These are phyloP conservation scores for Solanum piurae DNA, from an alignment of 257 asterid species.

Conservation along the genomic window DNA sequence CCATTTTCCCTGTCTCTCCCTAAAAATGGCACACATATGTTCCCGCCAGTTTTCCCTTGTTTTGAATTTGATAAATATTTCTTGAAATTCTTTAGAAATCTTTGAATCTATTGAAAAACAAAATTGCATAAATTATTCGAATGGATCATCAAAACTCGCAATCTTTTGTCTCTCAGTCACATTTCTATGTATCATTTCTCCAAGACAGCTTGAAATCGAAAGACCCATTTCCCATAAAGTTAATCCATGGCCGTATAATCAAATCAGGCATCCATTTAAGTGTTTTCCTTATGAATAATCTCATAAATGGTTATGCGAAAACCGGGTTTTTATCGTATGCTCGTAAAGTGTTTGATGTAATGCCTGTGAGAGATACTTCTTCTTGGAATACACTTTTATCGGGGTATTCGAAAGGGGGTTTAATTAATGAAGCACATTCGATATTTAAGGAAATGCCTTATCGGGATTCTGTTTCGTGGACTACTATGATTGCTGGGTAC, in stretches of 20 bases:
- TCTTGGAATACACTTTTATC: conserved; percentile 70
- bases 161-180: conserved; percentile 10
- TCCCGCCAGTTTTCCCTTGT: background rate
- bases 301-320: conserved; percentile 59
- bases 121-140: background rate
- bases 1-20: background rate
- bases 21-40: background rate
- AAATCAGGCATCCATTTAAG: conserved; percentile 48
- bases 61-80: background rate
- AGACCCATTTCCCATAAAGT: conserved; percentile 23
- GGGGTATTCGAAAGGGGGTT: conserved; percentile 60
- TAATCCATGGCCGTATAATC: conserved; percentile 44
- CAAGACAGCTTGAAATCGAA: conserved; percentile 50
- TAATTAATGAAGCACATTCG: conserved; percentile 31
- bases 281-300: conserved; percentile 53
- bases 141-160: background rate
- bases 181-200: conserved; percentile 40
- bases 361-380: conserved; percentile 53
- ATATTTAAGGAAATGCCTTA: conserved; percentile 41
- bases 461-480: conserved; percentile 82
- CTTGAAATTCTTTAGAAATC: background rate
- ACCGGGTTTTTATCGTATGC: conserved; percentile 43
- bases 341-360: conserved; percentile 48
- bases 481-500: conserved; percentile 69
- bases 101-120: background rate